Conservation (phyloP, 345 rosid genomes). For the Salix arbutifolia region DNA sequence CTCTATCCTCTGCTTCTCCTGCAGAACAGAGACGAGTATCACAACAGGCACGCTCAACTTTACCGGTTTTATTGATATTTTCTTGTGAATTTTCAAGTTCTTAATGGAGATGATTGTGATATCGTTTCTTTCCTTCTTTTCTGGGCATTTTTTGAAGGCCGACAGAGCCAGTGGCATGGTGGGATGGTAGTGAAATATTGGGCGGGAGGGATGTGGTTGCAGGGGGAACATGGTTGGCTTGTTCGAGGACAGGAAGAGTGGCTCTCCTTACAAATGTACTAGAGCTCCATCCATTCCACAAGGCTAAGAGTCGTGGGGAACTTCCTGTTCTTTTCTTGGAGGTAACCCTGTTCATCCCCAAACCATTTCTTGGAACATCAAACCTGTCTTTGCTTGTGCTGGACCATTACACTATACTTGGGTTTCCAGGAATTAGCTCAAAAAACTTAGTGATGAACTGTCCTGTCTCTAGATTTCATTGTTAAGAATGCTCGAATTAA, state of each 20-base stretch:
- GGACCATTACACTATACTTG: too few relatives aligned
- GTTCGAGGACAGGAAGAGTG: conserved; percentile 54
- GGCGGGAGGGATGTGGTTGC: conserved; percentile 59
- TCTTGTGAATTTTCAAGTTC: background rate
- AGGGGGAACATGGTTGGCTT: conserved; percentile 72
- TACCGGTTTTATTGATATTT: background rate
- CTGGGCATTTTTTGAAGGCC: conserved; percentile 30
- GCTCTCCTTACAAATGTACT: conserved; percentile 63
- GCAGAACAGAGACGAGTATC: conserved; percentile 71
- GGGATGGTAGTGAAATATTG: conserved; percentile 47
- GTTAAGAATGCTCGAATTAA: background rate
- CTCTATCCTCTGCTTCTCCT: conserved; percentile 53
- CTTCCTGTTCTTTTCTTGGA: conserved; percentile 61
- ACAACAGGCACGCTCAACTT: conserved; percentile 41
- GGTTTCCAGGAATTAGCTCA: background rate
- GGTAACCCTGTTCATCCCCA: conserved; percentile 21
- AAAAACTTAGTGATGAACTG: too few relatives aligned
- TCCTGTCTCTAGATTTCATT: background rate
- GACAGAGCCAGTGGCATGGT: conserved; percentile 56
- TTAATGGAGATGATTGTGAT: background rate
- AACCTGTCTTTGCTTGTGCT: too few relatives aligned
- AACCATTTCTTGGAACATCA: background rate
- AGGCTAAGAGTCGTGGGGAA: conserved; percentile 60
- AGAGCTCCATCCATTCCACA: conserved; percentile 48
- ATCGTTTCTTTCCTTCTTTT: background rate